phyloP scores from a whole-genome alignment of 495 filamentous ascomycete species.

The Daldinia childiae region DNA sequence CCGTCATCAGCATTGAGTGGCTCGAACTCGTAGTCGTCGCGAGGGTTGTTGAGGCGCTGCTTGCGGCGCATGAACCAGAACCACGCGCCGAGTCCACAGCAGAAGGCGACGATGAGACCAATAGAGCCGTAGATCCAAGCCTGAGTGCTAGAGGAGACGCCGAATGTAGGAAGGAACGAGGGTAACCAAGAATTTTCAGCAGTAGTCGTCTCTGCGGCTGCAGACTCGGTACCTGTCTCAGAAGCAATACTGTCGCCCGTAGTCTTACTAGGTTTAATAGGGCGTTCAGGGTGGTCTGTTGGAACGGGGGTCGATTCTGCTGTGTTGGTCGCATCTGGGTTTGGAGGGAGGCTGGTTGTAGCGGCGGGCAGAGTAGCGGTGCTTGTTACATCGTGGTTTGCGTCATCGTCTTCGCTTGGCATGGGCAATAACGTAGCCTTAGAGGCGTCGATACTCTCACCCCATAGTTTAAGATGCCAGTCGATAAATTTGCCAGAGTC shows the following conservation, averaged over 20 bases:
- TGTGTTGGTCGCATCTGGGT: conserved; percentile 41
- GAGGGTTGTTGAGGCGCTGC: conserved; percentile 74
- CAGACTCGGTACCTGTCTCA: conserved; percentile 44
- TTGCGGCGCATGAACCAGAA: conserved; percentile 80
- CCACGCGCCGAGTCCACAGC: conserved; percentile 79
- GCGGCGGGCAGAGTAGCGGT: conserved; percentile 53
- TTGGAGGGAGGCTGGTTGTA: conserved; percentile 52
- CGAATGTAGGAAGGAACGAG: conserved; percentile 94
- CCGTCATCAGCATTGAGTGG: conserved; percentile 86
- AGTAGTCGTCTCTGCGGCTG: conserved; percentile 52
- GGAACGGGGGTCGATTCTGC: conserved; percentile 58
- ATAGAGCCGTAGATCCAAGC: conserved; percentile 94
- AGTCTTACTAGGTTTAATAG: conserved; percentile 63
- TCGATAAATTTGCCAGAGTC: conserved; percentile 81
- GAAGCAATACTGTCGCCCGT: conserved; percentile 55
- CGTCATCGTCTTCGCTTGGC: conserved; percentile 84
- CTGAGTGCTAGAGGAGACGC: conserved; percentile 86
- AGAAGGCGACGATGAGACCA: conserved; percentile 85
- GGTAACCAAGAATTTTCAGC: conserved; percentile 73
- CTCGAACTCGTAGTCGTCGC: conserved; percentile 95
- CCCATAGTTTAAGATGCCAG: conserved; percentile 96
- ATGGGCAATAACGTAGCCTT: conserved; percentile 79
- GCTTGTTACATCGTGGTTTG: conserved; percentile 70
- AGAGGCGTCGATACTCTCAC: conserved; percentile 78
- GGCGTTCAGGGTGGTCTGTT: conserved; percentile 80